These are phyloP conservation scores for Apiotrichum gracile DNA, from an alignment of 1,284 basidiomycete genomes.

Conservation along the genomic window DNA sequence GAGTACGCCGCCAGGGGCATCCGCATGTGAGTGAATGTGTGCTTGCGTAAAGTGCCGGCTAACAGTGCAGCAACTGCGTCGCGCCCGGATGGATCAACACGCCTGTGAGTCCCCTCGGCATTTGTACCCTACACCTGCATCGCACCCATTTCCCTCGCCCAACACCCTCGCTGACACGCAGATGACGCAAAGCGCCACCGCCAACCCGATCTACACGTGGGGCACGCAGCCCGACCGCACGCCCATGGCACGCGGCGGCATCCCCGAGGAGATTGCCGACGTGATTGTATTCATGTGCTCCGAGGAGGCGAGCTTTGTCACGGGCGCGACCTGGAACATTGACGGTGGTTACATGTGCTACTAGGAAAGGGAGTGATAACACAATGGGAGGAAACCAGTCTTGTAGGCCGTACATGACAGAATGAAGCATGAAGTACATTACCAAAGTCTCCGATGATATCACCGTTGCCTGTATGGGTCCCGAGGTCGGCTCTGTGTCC, in stretches of 20 bases:
- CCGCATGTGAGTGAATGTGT: conserved; percentile 7
- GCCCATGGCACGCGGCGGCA: conserved; percentile 15
- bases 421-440: no score
- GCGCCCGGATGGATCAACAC: conserved; percentile 17
- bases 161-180: neutral
- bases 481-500: no score
- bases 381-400: no score
- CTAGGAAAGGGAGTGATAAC: neutral
- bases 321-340: conserved; percentile 27
- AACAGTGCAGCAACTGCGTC: conserved; percentile 9
- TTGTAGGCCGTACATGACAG: no score
- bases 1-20: conserved; percentile 16
- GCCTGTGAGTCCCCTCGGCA: neutral
- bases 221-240: conserved; percentile 12
- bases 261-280: conserved; percentile 31
- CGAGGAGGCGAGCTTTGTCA: conserved; percentile 32
- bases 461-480: no score
- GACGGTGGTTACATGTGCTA: conserved; percentile 25
- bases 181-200: neutral
- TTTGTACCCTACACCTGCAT: neutral
- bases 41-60: no score
- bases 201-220: conserved; percentile 1
- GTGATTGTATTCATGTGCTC: conserved; percentile 26
- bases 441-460: no score
- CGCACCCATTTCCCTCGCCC: neutral